Evolutionary conservation across 2,329 filamentous ascomycete species (phyloP).

Genomic region (Fusarium fujikuroi): DNA sequence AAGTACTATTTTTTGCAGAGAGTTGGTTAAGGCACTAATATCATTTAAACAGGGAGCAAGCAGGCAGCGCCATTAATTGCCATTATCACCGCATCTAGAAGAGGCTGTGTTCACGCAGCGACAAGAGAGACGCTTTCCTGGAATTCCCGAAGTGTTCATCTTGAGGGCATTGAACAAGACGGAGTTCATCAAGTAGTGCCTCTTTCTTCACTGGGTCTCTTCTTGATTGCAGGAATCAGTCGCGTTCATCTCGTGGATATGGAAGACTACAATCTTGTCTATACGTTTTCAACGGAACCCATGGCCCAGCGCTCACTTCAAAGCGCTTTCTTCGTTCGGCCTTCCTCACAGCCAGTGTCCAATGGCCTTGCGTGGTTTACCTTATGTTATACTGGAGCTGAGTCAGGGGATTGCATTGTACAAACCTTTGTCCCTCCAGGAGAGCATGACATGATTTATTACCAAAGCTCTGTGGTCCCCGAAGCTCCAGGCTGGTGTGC

Average conservation of each 20-base stretch:
- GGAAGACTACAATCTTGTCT: constrained; percentile 59
- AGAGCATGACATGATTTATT: constrained; percentile 66
- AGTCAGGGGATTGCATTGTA: constrained; percentile 71
- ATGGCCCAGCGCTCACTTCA: constrained; percentile 70
- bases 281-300: constrained; percentile 68
- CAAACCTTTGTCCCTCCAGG: constrained; percentile 69
- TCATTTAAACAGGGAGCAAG: constrained; percentile 15
- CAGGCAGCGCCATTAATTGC: constrained; percentile 27
- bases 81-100: constrained; percentile 60
- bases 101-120: constrained; percentile 62
- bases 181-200: constrained; percentile 65
- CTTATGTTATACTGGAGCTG: constrained; percentile 69
- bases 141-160: constrained; percentile 59
- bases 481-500: constrained; percentile 58
- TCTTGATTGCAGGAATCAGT: constrained; percentile 67
- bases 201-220: constrained; percentile 66
- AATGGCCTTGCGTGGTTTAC: constrained; percentile 71
- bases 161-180: constrained; percentile 59
- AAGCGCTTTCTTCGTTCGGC: constrained; percentile 62
- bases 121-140: constrained; percentile 57
- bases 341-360: constrained; percentile 61
- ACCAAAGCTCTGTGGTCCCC: constrained; percentile 54
- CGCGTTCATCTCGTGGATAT: constrained; percentile 68
- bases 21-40: neutral
- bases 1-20: constrained; percentile 29